Evolutionary conservation across 2,329 filamentous ascomycete genomes (phyloP).

Genomic region (Orbilia quercus): DNA sequence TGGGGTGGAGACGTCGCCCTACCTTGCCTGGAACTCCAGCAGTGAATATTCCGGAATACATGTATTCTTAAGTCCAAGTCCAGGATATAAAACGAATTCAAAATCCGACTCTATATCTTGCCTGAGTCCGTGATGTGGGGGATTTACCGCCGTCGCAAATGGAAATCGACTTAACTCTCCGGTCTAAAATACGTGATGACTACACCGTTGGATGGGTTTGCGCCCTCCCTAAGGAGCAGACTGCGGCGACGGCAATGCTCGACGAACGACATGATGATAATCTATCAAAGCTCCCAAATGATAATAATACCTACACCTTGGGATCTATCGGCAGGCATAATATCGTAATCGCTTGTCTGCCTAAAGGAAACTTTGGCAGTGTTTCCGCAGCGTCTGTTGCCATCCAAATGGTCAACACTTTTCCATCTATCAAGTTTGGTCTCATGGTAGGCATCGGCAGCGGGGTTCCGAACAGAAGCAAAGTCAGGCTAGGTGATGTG

Average conservation of each 20-base stretch:
- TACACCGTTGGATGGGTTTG: slow-evolving; percentile 22
- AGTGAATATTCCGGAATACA: too few relatives aligned
- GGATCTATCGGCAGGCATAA: slow-evolving; percentile 14
- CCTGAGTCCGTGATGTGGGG: too few relatives aligned
- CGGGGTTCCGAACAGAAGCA: slow-evolving; percentile 7
- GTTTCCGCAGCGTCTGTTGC: slow-evolving; percentile 1
- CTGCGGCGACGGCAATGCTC: slow-evolving; percentile 9
- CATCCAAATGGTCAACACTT: slow-evolving; percentile 6
- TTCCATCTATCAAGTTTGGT: slow-evolving; percentile 18
- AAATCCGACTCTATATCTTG: too few relatives aligned
- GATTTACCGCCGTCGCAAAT: too few relatives aligned
- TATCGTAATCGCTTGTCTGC: slow-evolving; percentile 17
- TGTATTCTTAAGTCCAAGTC: too few relatives aligned
- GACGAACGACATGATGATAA: slow-evolving; percentile 1
- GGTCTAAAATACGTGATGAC: too few relatives aligned
- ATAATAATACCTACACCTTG: slow-evolving; percentile 9
- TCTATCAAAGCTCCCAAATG: background rate
- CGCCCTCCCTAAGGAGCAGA: slow-evolving; percentile 2
- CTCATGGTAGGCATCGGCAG: slow-evolving; percentile 22
- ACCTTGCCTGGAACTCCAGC: too few relatives aligned
- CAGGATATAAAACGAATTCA: too few relatives aligned
- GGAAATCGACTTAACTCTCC: too few relatives aligned
- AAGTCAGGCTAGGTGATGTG: slow-evolving; percentile 14
- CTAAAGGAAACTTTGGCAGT: background rate
- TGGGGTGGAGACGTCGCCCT: too few relatives aligned